Conservation (phyloP, 106 monocot genomes). For the Acanthochlamys bracteata region DNA sequence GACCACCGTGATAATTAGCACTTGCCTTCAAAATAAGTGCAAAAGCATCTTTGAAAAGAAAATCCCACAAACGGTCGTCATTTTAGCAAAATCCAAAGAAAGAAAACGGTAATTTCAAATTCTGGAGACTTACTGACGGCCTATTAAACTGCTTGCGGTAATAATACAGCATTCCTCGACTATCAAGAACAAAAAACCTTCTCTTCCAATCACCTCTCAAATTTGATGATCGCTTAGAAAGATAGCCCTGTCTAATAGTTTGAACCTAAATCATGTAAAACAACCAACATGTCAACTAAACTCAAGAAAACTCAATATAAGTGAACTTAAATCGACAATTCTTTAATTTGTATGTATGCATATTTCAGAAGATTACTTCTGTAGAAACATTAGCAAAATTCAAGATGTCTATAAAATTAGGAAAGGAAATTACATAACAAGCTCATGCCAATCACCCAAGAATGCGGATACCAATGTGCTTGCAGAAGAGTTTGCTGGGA, state of each 20-base stretch:
- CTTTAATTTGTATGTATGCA: no score
- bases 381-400: no score
- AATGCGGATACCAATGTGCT: no score
- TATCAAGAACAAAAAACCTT: conserved; percentile 98
- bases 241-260: conserved; percentile 99
- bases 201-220: conserved; percentile 99
- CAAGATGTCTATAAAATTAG: no score
- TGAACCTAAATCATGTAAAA: conserved; percentile 62
- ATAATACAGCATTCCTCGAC: conserved; percentile 98
- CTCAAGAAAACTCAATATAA: background rate
- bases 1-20: conserved; percentile 44
- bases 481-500: no score
- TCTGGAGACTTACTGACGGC: conserved; percentile 68
- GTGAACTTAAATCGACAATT: no score
- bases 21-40: conserved; percentile 30
- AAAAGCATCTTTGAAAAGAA: background rate
- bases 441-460: no score
- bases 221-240: conserved; percentile 98
- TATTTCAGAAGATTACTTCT: no score
- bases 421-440: no score
- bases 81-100: background rate
- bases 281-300: background rate
- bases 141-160: conserved; percentile 87
- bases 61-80: background rate
- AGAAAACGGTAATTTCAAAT: background rate